Conservation (phyloP, 495 filamentous ascomycete species). For the Penicillium verhagenii region DNA sequence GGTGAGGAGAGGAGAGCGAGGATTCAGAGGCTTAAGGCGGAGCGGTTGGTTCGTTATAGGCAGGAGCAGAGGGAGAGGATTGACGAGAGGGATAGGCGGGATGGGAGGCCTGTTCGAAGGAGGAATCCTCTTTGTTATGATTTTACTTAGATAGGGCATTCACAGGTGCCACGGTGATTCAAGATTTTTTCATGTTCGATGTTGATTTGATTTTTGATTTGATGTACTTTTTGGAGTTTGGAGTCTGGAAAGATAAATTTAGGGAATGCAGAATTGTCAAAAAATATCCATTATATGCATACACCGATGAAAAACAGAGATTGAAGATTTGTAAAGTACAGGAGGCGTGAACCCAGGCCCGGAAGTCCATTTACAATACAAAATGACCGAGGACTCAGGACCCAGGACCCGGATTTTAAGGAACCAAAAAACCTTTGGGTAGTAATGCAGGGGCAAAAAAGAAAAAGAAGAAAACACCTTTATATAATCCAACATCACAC, state of each 20-base stretch:
- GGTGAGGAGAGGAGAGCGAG: neutral
- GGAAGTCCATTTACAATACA: conserved; percentile 28
- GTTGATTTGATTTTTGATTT: no score
- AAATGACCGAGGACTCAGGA: neutral
- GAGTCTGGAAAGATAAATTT: neutral
- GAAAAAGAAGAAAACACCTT: conserved; percentile 10
- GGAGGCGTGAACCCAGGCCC: conserved; percentile 17
- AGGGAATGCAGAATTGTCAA: neutral
- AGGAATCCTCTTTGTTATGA: no score
- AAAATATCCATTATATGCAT: conserved; percentile 43
- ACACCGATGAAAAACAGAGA: conserved; percentile 28
- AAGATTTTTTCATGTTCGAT: neutral
- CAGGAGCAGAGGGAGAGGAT: neutral
- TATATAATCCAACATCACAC: conserved; percentile 14
- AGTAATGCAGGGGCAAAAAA: conserved; percentile 8
- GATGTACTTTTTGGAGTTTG: neutral
- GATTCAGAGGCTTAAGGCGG: neutral
- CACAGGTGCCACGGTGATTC: neutral
- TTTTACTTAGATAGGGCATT: no score
- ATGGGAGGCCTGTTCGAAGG: neutral
- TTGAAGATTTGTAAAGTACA: conserved; percentile 38
- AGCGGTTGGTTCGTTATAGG: neutral
- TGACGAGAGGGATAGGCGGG: neutral
- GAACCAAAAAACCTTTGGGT: neutral
- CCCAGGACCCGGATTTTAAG: conserved; percentile 2